Evolutionary conservation across 768 basidiomycete species (phyloP).

Genomic region (Collybia nuda): DNA sequence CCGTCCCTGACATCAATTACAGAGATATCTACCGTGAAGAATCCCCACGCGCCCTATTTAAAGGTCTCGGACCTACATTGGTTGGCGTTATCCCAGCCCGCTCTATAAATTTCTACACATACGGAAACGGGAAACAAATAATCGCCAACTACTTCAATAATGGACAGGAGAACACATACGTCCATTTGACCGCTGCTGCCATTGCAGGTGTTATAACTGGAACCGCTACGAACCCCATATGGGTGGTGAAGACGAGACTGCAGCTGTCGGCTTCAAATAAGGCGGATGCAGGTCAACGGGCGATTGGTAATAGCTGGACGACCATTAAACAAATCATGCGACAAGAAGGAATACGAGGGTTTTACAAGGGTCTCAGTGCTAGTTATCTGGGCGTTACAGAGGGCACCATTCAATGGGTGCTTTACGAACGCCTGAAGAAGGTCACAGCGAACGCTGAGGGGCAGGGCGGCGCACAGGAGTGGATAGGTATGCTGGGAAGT

Average conservation of each 20-base stretch:
- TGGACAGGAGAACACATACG: slow-evolving; percentile 76
- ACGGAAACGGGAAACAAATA: slow-evolving; percentile 93
- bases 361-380: slow-evolving; percentile 95
- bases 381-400: slow-evolving; percentile 96
- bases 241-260: slow-evolving; percentile 97
- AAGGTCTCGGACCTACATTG: slow-evolving; percentile 90
- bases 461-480: slow-evolving; percentile 59
- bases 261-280: slow-evolving; percentile 59
- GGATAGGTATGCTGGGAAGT: slow-evolving; percentile 83
- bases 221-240: slow-evolving; percentile 95
- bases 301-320: slow-evolving; percentile 52
- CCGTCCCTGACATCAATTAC: background rate
- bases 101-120: slow-evolving; percentile 97
- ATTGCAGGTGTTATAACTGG: slow-evolving; percentile 85
- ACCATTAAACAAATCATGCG: slow-evolving; percentile 74
- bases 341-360: slow-evolving; percentile 81
- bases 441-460: slow-evolving; percentile 55
- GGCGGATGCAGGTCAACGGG: slow-evolving; percentile 16
- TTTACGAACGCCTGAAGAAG: slow-evolving; percentile 90
- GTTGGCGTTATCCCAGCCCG: slow-evolving; percentile 95
- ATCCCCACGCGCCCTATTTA: slow-evolving; percentile 87
- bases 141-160: slow-evolving; percentile 83
- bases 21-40: slow-evolving; percentile 90
- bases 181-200: slow-evolving; percentile 86
- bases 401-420: slow-evolving; percentile 94